These are phyloP conservation scores for Naematelia aurantialba DNA, from an alignment of 768 basidiomycete species.

Conservation along the genomic window DNA sequence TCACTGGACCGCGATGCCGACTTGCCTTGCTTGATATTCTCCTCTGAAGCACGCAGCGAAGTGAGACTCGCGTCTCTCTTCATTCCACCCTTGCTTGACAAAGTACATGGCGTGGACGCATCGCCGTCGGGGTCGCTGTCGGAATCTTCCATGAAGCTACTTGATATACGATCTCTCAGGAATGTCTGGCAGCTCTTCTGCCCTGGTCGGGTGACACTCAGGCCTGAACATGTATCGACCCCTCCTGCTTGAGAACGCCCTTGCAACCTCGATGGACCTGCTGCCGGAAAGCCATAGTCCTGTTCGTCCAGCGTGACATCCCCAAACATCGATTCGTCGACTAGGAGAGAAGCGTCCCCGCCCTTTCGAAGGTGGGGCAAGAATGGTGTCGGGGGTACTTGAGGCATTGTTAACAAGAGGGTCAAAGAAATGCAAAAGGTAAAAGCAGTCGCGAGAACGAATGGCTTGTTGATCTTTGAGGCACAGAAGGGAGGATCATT, in stretches of 20 bases:
- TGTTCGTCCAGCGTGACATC: background rate
- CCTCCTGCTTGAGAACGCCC: background rate
- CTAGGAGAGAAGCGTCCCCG: background rate
- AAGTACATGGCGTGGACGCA: background rate
- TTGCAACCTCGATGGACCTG: background rate
- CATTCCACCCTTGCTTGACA: background rate
- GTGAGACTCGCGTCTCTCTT: background rate
- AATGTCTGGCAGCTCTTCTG: too few relatives aligned
- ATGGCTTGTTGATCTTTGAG: background rate
- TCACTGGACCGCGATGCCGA: background rate
- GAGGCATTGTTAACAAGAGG: background rate
- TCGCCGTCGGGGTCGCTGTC: background rate
- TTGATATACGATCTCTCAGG: too few relatives aligned
- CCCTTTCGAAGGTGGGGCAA: background rate
- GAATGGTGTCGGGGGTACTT: background rate
- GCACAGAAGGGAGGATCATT: background rate
- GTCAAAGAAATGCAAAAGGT: background rate
- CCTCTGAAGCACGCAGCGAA: background rate
- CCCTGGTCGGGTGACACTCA: too few relatives aligned
- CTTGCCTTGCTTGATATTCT: background rate
- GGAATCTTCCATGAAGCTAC: background rate
- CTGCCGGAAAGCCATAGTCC: background rate
- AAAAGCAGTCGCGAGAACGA: background rate
- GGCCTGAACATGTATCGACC: background rate
- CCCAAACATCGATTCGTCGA: background rate